A percentile compares a stretch with the other conserved stretches of the same genome.
These are phyloP conservation scores for Phytophthora foliorum DNA, from an alignment of 352 stramenopile species.

Conservation along the genomic window DNA sequence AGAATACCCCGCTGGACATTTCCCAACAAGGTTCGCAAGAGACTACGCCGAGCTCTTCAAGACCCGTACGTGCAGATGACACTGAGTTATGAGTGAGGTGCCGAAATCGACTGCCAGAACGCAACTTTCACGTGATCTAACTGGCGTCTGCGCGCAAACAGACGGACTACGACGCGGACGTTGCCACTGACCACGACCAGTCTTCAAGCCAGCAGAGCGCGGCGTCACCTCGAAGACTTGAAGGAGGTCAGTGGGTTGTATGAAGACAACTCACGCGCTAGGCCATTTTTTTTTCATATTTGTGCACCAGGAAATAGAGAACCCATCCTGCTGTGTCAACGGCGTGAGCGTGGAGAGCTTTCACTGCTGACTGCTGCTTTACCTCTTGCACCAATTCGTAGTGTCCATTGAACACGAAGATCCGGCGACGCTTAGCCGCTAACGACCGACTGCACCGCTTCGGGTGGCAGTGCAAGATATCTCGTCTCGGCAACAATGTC, in stretches of 20 bases:
- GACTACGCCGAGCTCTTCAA: slow-evolving; percentile 1
- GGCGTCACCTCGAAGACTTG: slow-evolving; percentile 31
- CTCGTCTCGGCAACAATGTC: slow-evolving; percentile 26
- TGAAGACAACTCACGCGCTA: slow-evolving; percentile 24
- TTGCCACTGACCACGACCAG: slow-evolving; percentile 16
- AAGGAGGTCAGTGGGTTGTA: slow-evolving; percentile 36
- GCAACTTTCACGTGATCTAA: slow-evolving; percentile 21
- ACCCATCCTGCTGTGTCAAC: slow-evolving; percentile 7
- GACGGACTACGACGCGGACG: slow-evolving; percentile 17
- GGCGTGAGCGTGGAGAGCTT: neutral
- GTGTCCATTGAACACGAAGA: slow-evolving; percentile 2
- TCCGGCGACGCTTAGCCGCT: slow-evolving; percentile 33
- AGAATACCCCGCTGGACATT: slow-evolving; percentile 11
- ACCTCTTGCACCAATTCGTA: neutral
- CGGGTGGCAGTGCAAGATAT: slow-evolving; percentile 29
- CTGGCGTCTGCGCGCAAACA: slow-evolving; percentile 21
- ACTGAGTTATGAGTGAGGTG: slow-evolving; percentile 19
- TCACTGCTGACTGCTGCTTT: neutral
- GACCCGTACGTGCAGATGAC: slow-evolving; percentile 34
- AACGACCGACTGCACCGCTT: slow-evolving; percentile 29
- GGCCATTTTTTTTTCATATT: slow-evolving; percentile 26
- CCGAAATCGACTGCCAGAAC: slow-evolving; percentile 1
- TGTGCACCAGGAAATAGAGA: slow-evolving; percentile 40
- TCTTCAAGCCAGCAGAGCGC: slow-evolving; percentile 21
- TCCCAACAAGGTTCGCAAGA: neutral